These are phyloP conservation scores for Psilocybe cyanescens DNA, from an alignment of 768 basidiomycete genomes.

Conservation along the genomic window DNA sequence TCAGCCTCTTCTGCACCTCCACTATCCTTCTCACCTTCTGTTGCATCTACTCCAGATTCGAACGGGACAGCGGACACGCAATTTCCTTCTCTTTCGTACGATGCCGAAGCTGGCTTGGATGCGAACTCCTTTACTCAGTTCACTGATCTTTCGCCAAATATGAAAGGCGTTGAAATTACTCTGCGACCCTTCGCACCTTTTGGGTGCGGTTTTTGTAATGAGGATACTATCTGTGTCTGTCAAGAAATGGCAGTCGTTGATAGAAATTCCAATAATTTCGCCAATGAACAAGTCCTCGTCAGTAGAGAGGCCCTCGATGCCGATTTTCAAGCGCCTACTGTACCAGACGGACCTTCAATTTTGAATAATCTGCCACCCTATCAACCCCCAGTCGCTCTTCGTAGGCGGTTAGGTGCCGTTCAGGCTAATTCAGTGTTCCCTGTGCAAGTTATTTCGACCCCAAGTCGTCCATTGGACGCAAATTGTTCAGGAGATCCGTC, in stretches of 20 bases:
- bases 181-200: constrained; percentile 46
- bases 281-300: background rate
- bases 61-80: constrained; percentile 35
- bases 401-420: constrained; percentile 49
- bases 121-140: constrained; percentile 31
- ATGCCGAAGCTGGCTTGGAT: constrained; percentile 30
- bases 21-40: constrained; percentile 48
- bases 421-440: constrained; percentile 59
- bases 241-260: constrained; percentile 57
- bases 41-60: constrained; percentile 56
- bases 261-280: constrained; percentile 4
- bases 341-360: constrained; percentile 44
- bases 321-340: background rate
- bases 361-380: constrained; percentile 80
- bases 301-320: background rate
- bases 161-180: constrained; percentile 29
- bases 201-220: constrained; percentile 75
- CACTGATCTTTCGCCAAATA: constrained; percentile 31
- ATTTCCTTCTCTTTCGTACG: constrained; percentile 37
- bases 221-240: constrained; percentile 76
- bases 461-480: constrained; percentile 26
- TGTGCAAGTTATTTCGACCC: constrained; percentile 28
- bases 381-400: constrained; percentile 83
- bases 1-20: constrained; percentile 39
- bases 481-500: constrained; percentile 86